A percentile compares a stretch with the other conserved stretches of the same genome.
Conservation (phyloP, 2,329 filamentous ascomycete species). For the Corinectria fuckeliana region DNA sequence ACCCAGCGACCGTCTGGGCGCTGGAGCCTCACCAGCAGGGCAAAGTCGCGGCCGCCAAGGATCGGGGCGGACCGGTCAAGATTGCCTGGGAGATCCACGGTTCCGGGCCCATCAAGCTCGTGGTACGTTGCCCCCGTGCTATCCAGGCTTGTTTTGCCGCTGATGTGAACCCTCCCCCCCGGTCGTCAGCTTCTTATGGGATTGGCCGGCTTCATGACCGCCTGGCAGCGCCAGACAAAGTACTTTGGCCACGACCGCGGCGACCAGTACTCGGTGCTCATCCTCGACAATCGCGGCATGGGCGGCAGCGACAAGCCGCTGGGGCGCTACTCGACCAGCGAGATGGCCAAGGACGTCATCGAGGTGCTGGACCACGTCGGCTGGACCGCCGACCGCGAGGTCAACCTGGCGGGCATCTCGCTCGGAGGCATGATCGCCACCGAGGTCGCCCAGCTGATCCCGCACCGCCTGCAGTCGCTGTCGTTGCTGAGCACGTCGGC, state of each 20-base stretch:
- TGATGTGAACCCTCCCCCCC: background rate
- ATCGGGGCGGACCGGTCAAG: constrained; percentile 75
- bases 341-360: constrained; percentile 81
- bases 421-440: constrained; percentile 95
- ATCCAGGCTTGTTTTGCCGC: background rate
- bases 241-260: constrained; percentile 78
- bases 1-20: constrained; percentile 69
- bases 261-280: constrained; percentile 73
- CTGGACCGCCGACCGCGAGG: constrained; percentile 63
- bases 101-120: constrained; percentile 71
- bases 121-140: constrained; percentile 62
- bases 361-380: constrained; percentile 73
- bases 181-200: constrained; percentile 78
- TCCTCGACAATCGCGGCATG: constrained; percentile 86
- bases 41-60: constrained; percentile 67
- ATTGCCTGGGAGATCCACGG: constrained; percentile 85
- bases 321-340: constrained; percentile 78
- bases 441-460: constrained; percentile 69
- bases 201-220: constrained; percentile 69
- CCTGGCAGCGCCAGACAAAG: constrained; percentile 84
- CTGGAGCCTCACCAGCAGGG: constrained; percentile 71
- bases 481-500: constrained; percentile 68
- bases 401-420: constrained; percentile 77
- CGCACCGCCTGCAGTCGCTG: constrained; percentile 61
- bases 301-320: constrained; percentile 80